Conservation (phyloP, 108 stramenopile genomes). For the Cyclotella baltica region DNA sequence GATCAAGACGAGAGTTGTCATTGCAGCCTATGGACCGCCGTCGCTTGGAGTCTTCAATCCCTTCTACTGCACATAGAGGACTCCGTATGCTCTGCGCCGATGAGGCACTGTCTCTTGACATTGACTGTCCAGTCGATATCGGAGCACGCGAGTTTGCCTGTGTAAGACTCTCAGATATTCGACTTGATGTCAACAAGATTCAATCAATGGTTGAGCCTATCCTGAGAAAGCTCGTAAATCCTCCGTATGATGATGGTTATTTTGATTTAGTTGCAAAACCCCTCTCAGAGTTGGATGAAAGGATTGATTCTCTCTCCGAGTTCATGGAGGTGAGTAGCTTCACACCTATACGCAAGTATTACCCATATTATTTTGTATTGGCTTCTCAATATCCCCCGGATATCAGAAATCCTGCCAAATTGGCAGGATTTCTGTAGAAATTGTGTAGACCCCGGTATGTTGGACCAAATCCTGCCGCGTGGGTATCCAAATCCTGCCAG, state of each 20-base stretch:
- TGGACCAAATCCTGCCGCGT: no score
- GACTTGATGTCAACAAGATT: constrained; percentile 9
- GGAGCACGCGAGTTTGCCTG: constrained; percentile 12
- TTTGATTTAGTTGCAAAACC: constrained; percentile 37
- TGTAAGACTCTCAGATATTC: constrained; percentile 14
- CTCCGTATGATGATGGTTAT: constrained; percentile 13
- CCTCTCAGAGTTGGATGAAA: constrained; percentile 15
- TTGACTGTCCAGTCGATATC: constrained; percentile 19
- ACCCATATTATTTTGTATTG: no score
- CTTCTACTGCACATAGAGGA: constrained; percentile 20
- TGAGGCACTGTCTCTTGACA: background rate
- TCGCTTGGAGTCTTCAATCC: constrained; percentile 29
- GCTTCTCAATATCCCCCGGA: no score
- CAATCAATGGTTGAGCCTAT: constrained; percentile 18
- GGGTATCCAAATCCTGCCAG: no score
- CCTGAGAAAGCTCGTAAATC: constrained; percentile 12
- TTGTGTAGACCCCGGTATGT: no score
- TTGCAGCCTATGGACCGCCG: constrained; percentile 18
- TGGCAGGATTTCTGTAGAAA: no score
- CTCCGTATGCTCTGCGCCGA: constrained; percentile 20
- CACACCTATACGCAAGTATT: no score
- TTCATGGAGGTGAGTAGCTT: no score
- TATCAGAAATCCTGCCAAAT: no score
- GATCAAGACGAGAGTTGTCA: background rate
- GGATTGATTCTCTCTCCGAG: no score